These are phyloP conservation scores for Barbatosphaeria neglecta DNA, from an alignment of 495 filamentous ascomycete species.

Conservation along the genomic window DNA sequence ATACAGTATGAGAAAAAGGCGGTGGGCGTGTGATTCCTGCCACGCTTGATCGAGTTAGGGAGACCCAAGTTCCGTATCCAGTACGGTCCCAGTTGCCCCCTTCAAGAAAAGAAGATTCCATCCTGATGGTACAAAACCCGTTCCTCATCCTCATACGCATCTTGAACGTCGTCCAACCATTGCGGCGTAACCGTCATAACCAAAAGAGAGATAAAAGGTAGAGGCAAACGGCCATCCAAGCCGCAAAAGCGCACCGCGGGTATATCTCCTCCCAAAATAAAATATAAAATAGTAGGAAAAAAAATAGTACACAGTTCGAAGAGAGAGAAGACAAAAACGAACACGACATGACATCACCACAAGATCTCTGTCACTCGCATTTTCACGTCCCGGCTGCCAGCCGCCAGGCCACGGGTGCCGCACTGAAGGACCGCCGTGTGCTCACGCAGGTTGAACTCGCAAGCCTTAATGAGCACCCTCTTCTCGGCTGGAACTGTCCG, in stretches of 20 bases:
- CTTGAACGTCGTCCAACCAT: no score
- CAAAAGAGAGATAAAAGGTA: no score
- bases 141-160: no score
- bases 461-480: constrained; percentile 42
- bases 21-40: no score
- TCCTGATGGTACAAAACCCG: no score
- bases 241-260: neutral
- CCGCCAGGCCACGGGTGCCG: constrained; percentile 36
- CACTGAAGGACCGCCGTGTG: constrained; percentile 35
- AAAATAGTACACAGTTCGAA: neutral
- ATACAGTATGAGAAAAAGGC: no score
- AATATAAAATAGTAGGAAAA: neutral
- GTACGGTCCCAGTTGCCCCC: no score
- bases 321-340: neutral
- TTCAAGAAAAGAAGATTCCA: no score
- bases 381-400: constrained; percentile 31
- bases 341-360: constrained; percentile 22
- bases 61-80: no score
- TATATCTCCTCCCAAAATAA: neutral
- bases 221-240: no score
- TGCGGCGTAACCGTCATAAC: no score
- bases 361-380: constrained; percentile 28
- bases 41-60: no score
- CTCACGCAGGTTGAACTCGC: constrained; percentile 40
- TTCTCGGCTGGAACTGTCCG: constrained; percentile 30